Percentiles rank a stretch among this genome's conserved stretches.
phyloP scores from a whole-genome alignment of 1,284 basidiomycete genomes.

The Afroboletus lepidellus region DNA sequence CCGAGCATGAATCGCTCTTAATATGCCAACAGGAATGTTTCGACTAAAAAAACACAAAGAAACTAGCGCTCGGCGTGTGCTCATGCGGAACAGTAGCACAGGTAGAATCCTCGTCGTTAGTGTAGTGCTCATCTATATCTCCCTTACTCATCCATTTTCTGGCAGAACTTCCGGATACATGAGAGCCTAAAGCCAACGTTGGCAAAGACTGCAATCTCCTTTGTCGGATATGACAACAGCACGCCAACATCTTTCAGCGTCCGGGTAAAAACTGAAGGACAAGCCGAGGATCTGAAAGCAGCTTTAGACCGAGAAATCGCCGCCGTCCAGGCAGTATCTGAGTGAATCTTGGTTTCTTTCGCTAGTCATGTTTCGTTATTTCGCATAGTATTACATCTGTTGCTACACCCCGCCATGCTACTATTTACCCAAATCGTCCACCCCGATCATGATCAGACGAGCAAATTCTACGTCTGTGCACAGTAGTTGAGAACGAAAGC shows the following conservation, averaged over 20 bases:
- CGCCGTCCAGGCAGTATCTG: conserved; percentile 38
- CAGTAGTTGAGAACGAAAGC: too few species aligned
- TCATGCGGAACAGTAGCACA: conserved; percentile 67
- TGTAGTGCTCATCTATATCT: conserved; percentile 14
- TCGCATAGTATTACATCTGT: conserved; percentile 26
- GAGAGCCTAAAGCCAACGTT: conserved; percentile 50
- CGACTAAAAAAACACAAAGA: conserved; percentile 71
- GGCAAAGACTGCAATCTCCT: conserved; percentile 53
- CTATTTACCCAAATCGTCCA: conserved; percentile 11
- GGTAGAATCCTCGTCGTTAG: conserved; percentile 72
- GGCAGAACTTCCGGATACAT: conserved; percentile 68
- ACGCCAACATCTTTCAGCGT: conserved; percentile 60
- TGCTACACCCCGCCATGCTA: conserved; percentile 25
- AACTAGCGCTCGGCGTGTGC: conserved; percentile 51
- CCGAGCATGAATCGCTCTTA: neutral
- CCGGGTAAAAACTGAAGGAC: conserved; percentile 60
- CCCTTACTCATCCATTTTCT: conserved; percentile 5
- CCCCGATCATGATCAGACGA: too few species aligned
- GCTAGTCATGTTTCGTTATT: conserved; percentile 1
- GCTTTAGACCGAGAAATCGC: conserved; percentile 65
- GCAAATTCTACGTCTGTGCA: too few species aligned
- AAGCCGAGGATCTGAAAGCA: conserved; percentile 57
- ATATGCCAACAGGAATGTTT: conserved; percentile 49
- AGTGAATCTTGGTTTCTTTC: conserved; percentile 10
- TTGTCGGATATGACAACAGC: conserved; percentile 69